Evolutionary conservation across 2,329 filamentous ascomycete genomes (phyloP).

Genomic region (Aspergillus pseudoviridinutans): DNA sequence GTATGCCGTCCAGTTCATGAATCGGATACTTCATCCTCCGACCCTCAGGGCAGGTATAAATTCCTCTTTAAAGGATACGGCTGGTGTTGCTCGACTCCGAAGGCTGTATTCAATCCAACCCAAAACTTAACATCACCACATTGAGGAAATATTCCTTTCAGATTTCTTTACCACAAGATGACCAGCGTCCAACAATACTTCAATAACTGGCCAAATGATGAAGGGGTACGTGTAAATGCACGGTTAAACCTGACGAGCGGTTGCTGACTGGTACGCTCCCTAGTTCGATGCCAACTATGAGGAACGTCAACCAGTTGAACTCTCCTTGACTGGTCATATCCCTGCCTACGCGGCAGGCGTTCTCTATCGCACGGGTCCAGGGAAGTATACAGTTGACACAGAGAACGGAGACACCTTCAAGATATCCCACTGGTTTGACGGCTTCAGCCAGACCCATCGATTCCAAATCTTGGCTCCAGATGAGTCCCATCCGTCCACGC

Average conservation of each 20-base stretch:
- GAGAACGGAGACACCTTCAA: constrained; percentile 55
- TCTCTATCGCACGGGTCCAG: constrained; percentile 72
- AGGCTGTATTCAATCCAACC: too few relatives aligned
- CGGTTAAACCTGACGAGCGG: not conserved
- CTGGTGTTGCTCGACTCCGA: too few relatives aligned
- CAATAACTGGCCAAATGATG: constrained; percentile 51
- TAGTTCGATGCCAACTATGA: constrained; percentile 68
- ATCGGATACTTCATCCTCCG: too few relatives aligned
- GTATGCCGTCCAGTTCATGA: too few relatives aligned
- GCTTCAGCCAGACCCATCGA: constrained; percentile 64
- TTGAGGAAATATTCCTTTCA: not conserved
- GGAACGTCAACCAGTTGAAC: constrained; percentile 60
- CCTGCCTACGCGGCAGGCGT: constrained; percentile 67
- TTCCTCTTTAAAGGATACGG: too few relatives aligned
- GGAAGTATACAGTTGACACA: constrained; percentile 60
- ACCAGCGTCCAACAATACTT: constrained; percentile 14
- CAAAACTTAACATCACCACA: not conserved
- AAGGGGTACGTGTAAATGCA: constrained; percentile 40
- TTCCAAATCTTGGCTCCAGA: constrained; percentile 60
- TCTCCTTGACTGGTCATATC: constrained; percentile 62
- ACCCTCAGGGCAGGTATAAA: too few relatives aligned
- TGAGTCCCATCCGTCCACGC: constrained; percentile 26
- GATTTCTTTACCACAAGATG: not conserved
- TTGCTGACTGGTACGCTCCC: constrained; percentile 4
- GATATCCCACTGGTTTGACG: constrained; percentile 77